These are phyloP conservation scores for Ophiobolus disseminans DNA, from an alignment of 2,329 filamentous ascomycete species.

Conservation along the genomic window DNA sequence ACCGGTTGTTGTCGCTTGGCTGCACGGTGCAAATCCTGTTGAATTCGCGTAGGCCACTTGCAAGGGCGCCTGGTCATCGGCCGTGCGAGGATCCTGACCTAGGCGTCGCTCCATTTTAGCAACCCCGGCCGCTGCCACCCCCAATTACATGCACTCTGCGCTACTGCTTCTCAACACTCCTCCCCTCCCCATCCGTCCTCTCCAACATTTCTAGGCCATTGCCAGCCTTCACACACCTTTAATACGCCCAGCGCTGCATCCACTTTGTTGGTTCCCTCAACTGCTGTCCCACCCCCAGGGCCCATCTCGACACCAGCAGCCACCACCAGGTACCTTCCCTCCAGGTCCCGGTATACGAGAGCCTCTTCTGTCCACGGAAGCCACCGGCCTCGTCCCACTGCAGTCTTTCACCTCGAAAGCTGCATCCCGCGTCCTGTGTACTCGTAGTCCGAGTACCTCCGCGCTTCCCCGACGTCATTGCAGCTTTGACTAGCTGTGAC, in stretches of 20 bases:
- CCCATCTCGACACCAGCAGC: slow-evolving; percentile 24
- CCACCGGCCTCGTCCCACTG: slow-evolving; percentile 32
- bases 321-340: slow-evolving; percentile 27
- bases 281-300: slow-evolving; percentile 9
- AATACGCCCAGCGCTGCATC: slow-evolving; percentile 30
- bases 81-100: slow-evolving; percentile 20
- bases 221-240: slow-evolving; percentile 43
- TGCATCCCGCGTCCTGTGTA: slow-evolving; percentile 18
- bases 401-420: slow-evolving; percentile 25
- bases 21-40: slow-evolving; percentile 30
- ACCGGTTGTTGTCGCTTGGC: slow-evolving; percentile 42
- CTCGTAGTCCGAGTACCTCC: slow-evolving; percentile 19
- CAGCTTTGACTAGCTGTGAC: slow-evolving; percentile 44
- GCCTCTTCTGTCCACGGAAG: slow-evolving; percentile 32
- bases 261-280: slow-evolving; percentile 19
- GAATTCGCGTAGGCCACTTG: too few species aligned
- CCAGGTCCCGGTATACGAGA: slow-evolving; percentile 18
- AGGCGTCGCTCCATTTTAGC: slow-evolving; percentile 37
- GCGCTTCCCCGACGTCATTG: slow-evolving; percentile 38
- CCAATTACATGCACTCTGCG: slow-evolving; percentile 25
- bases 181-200: slow-evolving; percentile 26
- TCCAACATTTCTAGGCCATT: slow-evolving; percentile 41
- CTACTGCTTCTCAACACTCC: slow-evolving; percentile 45
- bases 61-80: slow-evolving; percentile 17
- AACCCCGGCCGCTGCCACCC: slow-evolving; percentile 35